Percentiles rank a stretch among this genome's conserved stretches.
Evolutionary conservation across 352 stramenopile species (phyloP).

Genomic region (Pythium angustatum): DNA sequence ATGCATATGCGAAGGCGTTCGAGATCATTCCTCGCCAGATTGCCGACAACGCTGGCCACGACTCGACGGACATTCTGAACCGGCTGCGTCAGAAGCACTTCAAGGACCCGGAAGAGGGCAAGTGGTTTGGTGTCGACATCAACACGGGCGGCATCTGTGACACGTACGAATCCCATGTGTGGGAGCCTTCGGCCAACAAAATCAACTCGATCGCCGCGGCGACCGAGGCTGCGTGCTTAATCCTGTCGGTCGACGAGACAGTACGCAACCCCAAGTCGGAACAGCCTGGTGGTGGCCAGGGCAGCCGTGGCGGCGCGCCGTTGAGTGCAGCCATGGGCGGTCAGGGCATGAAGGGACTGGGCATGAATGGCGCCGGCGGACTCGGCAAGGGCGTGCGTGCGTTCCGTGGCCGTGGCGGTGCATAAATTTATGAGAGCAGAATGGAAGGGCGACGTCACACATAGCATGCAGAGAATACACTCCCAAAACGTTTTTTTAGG

Average conservation of each 20-base stretch:
- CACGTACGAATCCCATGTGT: conserved; percentile 97
- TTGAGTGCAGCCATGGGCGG: conserved; percentile 92
- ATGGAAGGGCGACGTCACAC: conserved; percentile 6
- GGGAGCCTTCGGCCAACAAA: conserved; percentile 99
- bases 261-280: conserved; percentile 97
- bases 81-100: conserved; percentile 96
- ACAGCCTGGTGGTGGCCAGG: conserved; percentile 74
- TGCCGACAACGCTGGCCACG: conserved; percentile 98
- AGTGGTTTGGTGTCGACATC: conserved; percentile 99
- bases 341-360: conserved; percentile 90
- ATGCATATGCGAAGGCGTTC: conserved; percentile 96
- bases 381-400: conserved; percentile 78
- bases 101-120: conserved; percentile 89
- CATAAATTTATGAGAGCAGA: conserved; percentile 48
- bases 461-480: not conserved
- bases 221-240: conserved; percentile 97
- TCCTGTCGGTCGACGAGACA: conserved; percentile 99
- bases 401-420: conserved; percentile 76
- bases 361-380: conserved; percentile 66
- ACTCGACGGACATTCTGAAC: conserved; percentile 98
- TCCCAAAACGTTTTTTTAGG: no score
- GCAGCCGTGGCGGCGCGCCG: conserved; percentile 53
- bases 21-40: conserved; percentile 98
- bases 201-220: conserved; percentile 96
- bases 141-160: conserved; percentile 97